Base-by-base conservation (phyloP, 495 filamentous ascomycete species). In the Annulohypoxylon maeteangense region DNA sequence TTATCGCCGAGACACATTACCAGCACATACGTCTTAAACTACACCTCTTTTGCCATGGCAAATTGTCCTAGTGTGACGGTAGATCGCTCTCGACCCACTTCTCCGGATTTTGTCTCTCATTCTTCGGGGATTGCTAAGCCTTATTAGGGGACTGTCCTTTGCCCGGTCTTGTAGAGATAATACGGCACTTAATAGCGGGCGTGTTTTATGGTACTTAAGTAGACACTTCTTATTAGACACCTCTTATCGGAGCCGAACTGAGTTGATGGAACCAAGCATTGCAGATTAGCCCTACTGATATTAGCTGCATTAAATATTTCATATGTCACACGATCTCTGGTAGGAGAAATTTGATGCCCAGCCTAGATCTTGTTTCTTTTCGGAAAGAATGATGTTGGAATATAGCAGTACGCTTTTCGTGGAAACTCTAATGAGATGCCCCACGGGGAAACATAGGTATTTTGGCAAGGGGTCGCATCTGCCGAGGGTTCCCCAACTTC, bases 401-500 rank as follows among this genome's bases (percentile, higher is more conserved):
- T 20, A 8, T 18, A 7, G 16, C n/a, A 16, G 20, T 20, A 18
- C 8, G 27, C 2, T 16, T 22, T 10, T 23, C 27, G 50, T 12
- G 11, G 27, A 12, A 14, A 38, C 44, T 14, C n/a, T 20, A 16
- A 20, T 12, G 23, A 44, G 31, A 11, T 20, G 14, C 29, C 8
- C 8, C 29, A 12, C 12, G 45, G 44, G 36, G 32, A 27, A 67
- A 45, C 53, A 67, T 62, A 32, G n/a, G n/a, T n/a, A n/a, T n/a
- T 20, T 51, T 51, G 27, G 22, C 12, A 36, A 4, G 47, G 20
- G 22, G 55, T 22, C n/a, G 55, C 61, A 73, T 73, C 70, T 73
- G 70, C 70, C 70, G 70, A 73, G 34, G 18, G 47, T 47, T 47
- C 65, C 70, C 65, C 61, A 42, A 68, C 20, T 29, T 2, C 42